Conservation (phyloP, 1,284 basidiomycete genomes). For the Sporisorium reilianum region DNA sequence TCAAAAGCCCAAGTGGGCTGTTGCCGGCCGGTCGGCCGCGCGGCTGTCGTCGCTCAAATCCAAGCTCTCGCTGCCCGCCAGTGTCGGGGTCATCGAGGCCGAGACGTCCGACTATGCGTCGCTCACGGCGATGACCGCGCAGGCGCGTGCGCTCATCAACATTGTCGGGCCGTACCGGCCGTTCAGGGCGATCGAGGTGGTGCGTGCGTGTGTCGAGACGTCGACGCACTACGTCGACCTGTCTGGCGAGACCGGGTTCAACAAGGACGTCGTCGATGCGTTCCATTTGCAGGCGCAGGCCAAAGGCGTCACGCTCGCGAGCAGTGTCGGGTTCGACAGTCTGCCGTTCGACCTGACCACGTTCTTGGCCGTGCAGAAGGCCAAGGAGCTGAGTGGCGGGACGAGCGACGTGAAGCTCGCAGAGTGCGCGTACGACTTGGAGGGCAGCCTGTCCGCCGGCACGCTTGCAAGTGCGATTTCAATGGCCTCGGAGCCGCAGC, state of each 20-base stretch:
- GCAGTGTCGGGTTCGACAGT: slow-evolving; percentile 79
- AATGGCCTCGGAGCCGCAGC: slow-evolving; percentile 48
- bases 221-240: slow-evolving; percentile 78
- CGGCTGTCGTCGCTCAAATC: slow-evolving; percentile 44
- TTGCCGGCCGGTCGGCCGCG: slow-evolving; percentile 58
- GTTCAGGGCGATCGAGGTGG: slow-evolving; percentile 53
- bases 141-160: slow-evolving; percentile 53
- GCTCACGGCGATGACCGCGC: slow-evolving; percentile 39
- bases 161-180: slow-evolving; percentile 58
- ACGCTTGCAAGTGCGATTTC: slow-evolving; percentile 75
- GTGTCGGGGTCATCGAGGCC: slow-evolving; percentile 52
- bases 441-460: slow-evolving; percentile 78
- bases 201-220: slow-evolving; percentile 73
- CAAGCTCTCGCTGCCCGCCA: slow-evolving; percentile 33
- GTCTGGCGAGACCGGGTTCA: slow-evolving; percentile 71
- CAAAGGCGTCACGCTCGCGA: slow-evolving; percentile 78
- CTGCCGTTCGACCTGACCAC: slow-evolving; percentile 74
- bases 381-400: slow-evolving; percentile 71
- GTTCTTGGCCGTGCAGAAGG: slow-evolving; percentile 74
- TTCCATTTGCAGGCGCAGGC: slow-evolving; percentile 78
- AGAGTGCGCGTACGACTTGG: slow-evolving; percentile 71
- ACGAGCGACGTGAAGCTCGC: slow-evolving; percentile 51
- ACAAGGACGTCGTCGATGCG: slow-evolving; percentile 74
- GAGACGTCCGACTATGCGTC: slow-evolving; percentile 40
- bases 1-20: slow-evolving; percentile 44